Evolutionary conservation across 305 asterid species (phyloP), one percentile per base, ranked within the genome.

Genomic region (Fraxinus sp.): DNA sequence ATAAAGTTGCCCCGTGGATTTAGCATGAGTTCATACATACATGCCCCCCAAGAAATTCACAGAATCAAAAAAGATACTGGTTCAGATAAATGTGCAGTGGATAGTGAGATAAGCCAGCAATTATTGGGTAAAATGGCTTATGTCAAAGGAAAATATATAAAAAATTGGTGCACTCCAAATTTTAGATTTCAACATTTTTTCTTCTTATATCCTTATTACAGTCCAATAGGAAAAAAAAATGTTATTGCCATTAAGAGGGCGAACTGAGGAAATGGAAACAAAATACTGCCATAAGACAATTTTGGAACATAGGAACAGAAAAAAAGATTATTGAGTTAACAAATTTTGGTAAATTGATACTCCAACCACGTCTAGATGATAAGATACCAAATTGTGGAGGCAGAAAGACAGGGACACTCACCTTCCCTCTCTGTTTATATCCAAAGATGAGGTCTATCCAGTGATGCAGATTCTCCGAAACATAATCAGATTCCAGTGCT

Each of bases 361-460:
- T 64, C 32, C 33, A 64, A 8, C 41, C 78, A 79, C 59, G n/a
- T 46, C 35, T 26, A 55, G 66, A 66, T 66, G 32, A 79, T n/a
- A 28, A 59, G n/a, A 55, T 55, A n/a, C 20, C 24, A 55, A n/a
- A n/a, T 55, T n/a, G 64, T 55, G 64, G 64, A 55, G 64, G 64
- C 64, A 55, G 64, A 55, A n/a, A 55, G 64, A 55, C 10, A 1
- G 64, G 10, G 66, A 55, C 66, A 9, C 68, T 80, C 79, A 97
- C 99, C 98, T 97, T 97, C 79, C 99, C 99, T 78, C 99, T 90
- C 90, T 97, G 99, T 88, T 89, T 97, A 83, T 82, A 87, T 84
- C 99, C 99, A 88, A 97, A 97, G 88, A 97, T 95, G 78, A 97
- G 98, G 90, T 97, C 99, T 84, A 97, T 97, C 99, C 99, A 97